These are phyloP conservation scores for Actinidia polygama DNA, from an alignment of 179 eudicot species.

Conservation along the genomic window DNA sequence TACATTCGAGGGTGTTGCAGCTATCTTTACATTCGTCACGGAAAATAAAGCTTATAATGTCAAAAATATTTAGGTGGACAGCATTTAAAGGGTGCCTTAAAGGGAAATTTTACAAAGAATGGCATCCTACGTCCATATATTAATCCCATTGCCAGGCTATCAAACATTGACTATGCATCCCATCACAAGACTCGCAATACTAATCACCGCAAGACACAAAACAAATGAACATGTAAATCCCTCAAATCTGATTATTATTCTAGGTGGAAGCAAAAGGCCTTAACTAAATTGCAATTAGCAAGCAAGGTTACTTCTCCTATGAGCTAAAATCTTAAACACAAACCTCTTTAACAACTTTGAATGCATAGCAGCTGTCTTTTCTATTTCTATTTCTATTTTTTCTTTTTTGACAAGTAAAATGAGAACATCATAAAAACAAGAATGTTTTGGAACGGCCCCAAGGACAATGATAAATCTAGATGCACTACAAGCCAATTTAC, in stretches of 20 bases:
- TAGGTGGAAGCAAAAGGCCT: background rate
- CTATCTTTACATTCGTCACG: constrained; percentile 93
- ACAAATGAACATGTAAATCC: background rate
- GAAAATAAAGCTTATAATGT: constrained; percentile 21
- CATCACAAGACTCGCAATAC: background rate
- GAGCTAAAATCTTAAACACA: no score
- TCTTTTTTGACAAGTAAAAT: background rate
- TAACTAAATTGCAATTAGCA: background rate
- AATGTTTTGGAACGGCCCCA: background rate
- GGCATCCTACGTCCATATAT: background rate
- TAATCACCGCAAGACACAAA: background rate
- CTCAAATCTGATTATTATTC: background rate
- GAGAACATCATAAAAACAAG: background rate
- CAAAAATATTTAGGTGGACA: background rate
- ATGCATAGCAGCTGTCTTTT: no score
- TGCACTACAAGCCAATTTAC: background rate
- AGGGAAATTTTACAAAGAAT: background rate
- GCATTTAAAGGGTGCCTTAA: background rate
- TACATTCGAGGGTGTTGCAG: constrained; percentile 75
- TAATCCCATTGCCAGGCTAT: background rate
- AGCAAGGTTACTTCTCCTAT: background rate
- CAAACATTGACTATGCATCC: background rate
- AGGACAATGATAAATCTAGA: background rate
- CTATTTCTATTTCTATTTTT: no score
- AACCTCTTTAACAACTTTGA: no score